These are phyloP conservation scores for Neopestalotiopsis clavispora DNA, from an alignment of 2,329 filamentous ascomycete species.

Conservation along the genomic window DNA sequence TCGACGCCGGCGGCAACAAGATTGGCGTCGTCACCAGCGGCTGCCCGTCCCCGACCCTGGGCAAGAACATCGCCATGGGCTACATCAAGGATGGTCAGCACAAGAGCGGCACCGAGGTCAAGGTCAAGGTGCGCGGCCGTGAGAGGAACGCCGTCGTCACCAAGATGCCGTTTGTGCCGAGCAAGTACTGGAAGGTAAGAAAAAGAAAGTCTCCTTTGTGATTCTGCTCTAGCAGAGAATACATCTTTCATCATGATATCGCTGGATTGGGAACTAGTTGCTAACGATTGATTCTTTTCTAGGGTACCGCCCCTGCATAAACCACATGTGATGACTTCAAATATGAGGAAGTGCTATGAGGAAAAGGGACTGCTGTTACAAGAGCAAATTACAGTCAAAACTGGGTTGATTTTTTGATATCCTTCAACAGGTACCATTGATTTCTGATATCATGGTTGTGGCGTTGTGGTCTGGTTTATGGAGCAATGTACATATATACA, in stretches of 20 bases:
- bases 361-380: constrained; percentile 23
- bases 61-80: constrained; percentile 95
- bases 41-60: constrained; percentile 83
- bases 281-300: background rate
- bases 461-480: background rate
- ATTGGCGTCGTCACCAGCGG: constrained; percentile 88
- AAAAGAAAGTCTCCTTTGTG: background rate
- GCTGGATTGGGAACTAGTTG: background rate
- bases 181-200: constrained; percentile 71
- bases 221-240: no score
- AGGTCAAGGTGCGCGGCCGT: constrained; percentile 78
- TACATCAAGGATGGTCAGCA: constrained; percentile 83
- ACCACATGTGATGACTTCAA: background rate
- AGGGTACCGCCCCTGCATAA: constrained; percentile 3
- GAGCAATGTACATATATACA: background rate
- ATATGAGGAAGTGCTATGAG: background rate
- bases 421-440: constrained; percentile 5
- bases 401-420: constrained; percentile 2
- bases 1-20: constrained; percentile 61
- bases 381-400: background rate
- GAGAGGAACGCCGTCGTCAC: constrained; percentile 75
- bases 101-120: constrained; percentile 82
- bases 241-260: background rate
- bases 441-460: background rate
- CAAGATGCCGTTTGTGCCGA: constrained; percentile 88